phyloP scores from a whole-genome alignment of 805 yeast genomes.

The Metschnikowia noctiluminum region DNA sequence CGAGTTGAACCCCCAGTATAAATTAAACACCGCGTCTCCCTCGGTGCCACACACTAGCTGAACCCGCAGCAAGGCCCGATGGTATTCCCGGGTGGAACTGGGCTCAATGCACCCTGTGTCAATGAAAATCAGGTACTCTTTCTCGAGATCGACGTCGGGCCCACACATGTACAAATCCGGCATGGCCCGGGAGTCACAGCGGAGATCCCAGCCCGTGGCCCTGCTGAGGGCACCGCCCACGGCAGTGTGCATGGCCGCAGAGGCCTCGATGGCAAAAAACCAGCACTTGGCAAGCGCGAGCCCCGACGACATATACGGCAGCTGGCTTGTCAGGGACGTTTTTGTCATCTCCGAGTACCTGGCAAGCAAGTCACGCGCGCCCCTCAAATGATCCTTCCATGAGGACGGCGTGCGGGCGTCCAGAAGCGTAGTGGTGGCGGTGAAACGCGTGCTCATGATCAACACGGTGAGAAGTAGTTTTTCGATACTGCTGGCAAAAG shows the following conservation, averaged over 20 bases:
- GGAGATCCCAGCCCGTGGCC: conserved; percentile 1
- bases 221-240: conserved; percentile 14
- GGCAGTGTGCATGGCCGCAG: conserved; percentile 20
- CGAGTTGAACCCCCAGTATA: conserved; percentile 33
- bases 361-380: conserved; percentile 25
- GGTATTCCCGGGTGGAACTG: conserved; percentile 26
- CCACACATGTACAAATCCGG: conserved; percentile 2
- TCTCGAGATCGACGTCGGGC: conserved; percentile 6
- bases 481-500: conserved; percentile 21
- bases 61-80: conserved; percentile 28
- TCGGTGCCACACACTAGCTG: conserved; percentile 22
- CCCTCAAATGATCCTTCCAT: conserved; percentile 26
- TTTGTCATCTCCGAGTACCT: conserved; percentile 16
- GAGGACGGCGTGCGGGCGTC: conserved; percentile 12
- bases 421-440: conserved; percentile 18
- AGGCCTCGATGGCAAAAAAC: conserved; percentile 27
- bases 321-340: conserved; percentile 5
- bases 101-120: conserved; percentile 33
- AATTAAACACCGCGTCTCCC: conserved; percentile 24
- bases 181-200: background rate
- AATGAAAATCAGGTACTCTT: conserved; percentile 19
- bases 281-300: conserved; percentile 26
- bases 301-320: conserved; percentile 18
- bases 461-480: conserved; percentile 25
- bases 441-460: conserved; percentile 23